Evolutionary conservation across 345 rosid genomes (phyloP), one percentile per base, ranked within the genome.

Genomic region (Citrus australasica): DNA sequence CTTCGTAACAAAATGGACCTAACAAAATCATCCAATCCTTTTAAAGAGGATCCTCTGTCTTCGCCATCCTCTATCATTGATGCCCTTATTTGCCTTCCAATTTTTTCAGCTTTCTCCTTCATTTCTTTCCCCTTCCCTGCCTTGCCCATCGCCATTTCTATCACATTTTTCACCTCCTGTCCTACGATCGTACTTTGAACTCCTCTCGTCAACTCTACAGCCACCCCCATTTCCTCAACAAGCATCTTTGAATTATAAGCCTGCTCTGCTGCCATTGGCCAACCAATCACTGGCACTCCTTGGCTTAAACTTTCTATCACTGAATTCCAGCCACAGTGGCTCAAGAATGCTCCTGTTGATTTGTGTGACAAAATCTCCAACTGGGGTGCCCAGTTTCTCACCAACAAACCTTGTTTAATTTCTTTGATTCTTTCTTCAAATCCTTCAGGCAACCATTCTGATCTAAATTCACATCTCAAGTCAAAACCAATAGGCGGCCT

Each of bases 291-390:
- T 2, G 88, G 89, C 59, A 90, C 86, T 0, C 90, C 90, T 74
- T 85, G 87, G 68, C 89, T 88, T 32, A 90, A 84, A 82, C 93
- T 87, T 78, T 90, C 93, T 82, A 84, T 1, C 9, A 81, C 79
- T 1, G 90, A 88, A 76, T 90, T 90, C 93, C 93, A 90, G 9
- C 93, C 91, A 24, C 91, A 88, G 51, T 90, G 90, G 79, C 88
- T 88, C 11, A 90, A 28, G 68, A 90, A 88, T 19, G 84, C 88
- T 37, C 90, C 87, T 0, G 86, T 88, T 0, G 91, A 85, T 28
- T 42, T 9, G 37, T 88, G 91, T 13, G 81, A 73, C 78, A 88
- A 81, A 5, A 88, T 90, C 68, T 83, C 89, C 85, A 87, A 38
- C 67, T 90, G 93, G 10, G 91, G 87, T 48, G 88, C 93, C 90